Base-by-base conservation (phyloP, 805 yeast species). In the Metschnikowia dekortorum region DNA sequence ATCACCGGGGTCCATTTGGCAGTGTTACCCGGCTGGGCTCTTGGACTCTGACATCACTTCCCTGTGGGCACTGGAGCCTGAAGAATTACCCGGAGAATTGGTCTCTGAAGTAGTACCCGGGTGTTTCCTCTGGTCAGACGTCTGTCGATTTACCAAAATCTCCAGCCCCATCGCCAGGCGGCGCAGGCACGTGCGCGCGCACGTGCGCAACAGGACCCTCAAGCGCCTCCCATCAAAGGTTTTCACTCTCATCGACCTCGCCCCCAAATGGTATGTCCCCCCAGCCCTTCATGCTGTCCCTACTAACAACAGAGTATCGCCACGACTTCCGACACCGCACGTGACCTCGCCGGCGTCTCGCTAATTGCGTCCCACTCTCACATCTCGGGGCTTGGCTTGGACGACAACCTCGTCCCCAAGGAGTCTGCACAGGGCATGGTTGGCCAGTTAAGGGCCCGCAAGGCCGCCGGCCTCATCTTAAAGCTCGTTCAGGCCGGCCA, bases 361-460 rank as follows among this genome's bases (percentile, higher is more conserved):
- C 78, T 90, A 59, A 85, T 90, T 50, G 96, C 98, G 1, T 96
- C 98, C n/a, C 99, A 94, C 69, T 90, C 97, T 6, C 99, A 94
- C 70, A 94, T 94, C 66, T 80, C 94, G 26, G 99, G 99, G 0
- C 78, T 94, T 31, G 99, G 99, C n/a, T 79, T 94, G 47, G 98
- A 92, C 68, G 97, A 90, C 56, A 81, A 84, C 61, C 78, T 95
- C 58, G 84, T 82, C 61, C 98, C 98, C 39, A 81, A 87, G 49
- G 87, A 80, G 46, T 61, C 71, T 2, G 76, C 85, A 36, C 96
- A 94, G 65, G 99, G 99, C 14, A 90, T 94, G 96, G 98, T 94
- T 44, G 99, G 99, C 32, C 99, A 94, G 74, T 66, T 82, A 48
- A 87, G 88, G 65, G 99, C 99, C 2, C 83, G 99, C 70, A 85